Percentiles rank a stretch among this genome's conserved stretches.
These are phyloP conservation scores for Thalassiosira ordinaria DNA, from an alignment of 352 stramenopile genomes.

Conservation along the genomic window DNA sequence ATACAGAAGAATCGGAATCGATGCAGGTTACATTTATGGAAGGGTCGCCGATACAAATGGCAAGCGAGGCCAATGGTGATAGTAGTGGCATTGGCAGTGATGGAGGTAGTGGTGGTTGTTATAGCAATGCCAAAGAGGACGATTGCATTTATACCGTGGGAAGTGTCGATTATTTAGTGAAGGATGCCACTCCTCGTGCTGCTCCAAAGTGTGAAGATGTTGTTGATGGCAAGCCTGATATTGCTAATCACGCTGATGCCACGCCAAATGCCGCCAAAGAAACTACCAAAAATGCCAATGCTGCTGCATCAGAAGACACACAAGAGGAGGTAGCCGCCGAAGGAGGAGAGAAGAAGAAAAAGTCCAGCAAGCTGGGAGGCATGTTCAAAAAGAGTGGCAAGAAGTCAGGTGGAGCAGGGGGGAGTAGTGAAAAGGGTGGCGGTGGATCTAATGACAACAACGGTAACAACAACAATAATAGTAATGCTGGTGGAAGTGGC, in stretches of 20 bases:
- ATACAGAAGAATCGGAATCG: conserved; percentile 30
- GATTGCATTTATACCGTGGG: conserved; percentile 27
- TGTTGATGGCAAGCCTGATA: too few relatives aligned
- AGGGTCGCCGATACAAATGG: too few relatives aligned
- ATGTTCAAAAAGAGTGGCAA: conserved; percentile 25
- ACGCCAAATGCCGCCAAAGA: too few relatives aligned
- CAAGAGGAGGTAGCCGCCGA: too few relatives aligned
- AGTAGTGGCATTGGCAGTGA: too few relatives aligned
- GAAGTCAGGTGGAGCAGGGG: conserved; percentile 6
- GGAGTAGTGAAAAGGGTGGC: conserved; percentile 6
- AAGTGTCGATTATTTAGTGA: conserved; percentile 25
- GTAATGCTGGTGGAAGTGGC: too few relatives aligned
- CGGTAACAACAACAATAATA: conserved; percentile 1
- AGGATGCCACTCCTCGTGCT: too few relatives aligned
- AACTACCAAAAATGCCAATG: neutral
- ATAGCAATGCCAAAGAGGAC: neutral
- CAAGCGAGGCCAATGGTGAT: too few relatives aligned
- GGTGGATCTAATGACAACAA: neutral
- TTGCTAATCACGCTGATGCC: too few relatives aligned
- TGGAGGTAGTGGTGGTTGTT: too few relatives aligned
- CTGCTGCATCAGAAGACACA: too few relatives aligned
- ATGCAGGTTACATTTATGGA: conserved; percentile 32
- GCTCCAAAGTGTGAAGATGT: too few relatives aligned
- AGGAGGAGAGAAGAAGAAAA: neutral
- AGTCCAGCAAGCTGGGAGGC: conserved; percentile 5